phyloP scores from a whole-genome alignment of 257 asterid species.

The Solanum arcanum region DNA sequence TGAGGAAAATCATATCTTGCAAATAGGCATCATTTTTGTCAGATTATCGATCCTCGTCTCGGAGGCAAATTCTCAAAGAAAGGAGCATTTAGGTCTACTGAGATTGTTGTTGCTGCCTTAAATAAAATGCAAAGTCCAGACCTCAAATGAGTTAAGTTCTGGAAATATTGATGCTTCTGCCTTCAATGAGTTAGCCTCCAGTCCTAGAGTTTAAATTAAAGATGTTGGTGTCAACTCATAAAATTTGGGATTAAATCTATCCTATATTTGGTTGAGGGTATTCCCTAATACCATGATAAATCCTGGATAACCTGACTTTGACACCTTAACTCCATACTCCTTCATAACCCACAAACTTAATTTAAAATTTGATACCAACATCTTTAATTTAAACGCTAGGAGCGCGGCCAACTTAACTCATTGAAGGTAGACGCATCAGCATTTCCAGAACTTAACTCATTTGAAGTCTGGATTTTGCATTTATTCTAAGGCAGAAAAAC shows the following conservation, averaged over 20 bases:
- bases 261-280: not conserved
- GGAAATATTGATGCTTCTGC: not conserved
- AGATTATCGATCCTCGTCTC: not conserved
- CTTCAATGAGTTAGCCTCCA: not conserved
- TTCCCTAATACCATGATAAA: not conserved
- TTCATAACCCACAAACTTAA: not conserved
- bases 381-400: not conserved
- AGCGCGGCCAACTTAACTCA: not conserved
- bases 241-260: not conserved
- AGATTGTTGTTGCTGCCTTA: not conserved
- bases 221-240: slow-evolving; percentile 9
- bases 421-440: not conserved
- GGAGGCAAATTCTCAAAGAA: not conserved
- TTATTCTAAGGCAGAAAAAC: not conserved
- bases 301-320: not conserved
- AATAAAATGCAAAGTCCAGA: not conserved
- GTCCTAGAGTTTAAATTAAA: not conserved
- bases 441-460: not conserved
- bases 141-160: not conserved
- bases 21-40: not conserved
- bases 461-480: not conserved
- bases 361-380: not conserved
- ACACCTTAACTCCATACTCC: not conserved
- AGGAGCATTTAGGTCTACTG: not conserved
- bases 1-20: not conserved